Conservation (phyloP, 768 basidiomycete species). For the Auriscalpium orientale region DNA sequence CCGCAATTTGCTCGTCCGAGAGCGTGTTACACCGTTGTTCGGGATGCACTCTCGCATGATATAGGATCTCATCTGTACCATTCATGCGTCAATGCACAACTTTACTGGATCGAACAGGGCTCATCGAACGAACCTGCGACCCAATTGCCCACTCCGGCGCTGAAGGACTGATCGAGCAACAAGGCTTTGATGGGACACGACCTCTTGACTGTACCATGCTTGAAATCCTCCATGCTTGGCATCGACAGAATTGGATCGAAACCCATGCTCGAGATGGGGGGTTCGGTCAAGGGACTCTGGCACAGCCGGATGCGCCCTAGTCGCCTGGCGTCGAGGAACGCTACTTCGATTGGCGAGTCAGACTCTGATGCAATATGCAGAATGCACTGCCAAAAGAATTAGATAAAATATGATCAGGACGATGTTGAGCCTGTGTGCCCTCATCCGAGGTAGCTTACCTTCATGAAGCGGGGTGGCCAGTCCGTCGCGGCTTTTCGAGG, state of each 20-base stretch:
- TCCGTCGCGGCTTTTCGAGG: conserved; percentile 32
- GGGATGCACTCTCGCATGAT: conserved; percentile 68
- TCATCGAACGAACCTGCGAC: conserved; percentile 45
- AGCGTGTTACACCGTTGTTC: conserved; percentile 57
- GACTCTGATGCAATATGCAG: conserved; percentile 38
- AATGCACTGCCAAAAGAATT: conserved; percentile 39
- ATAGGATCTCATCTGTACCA: conserved; percentile 57
- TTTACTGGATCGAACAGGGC: neutral
- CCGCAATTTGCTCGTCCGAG: conserved; percentile 36
- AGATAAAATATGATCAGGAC: neutral
- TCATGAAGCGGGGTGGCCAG: conserved; percentile 66
- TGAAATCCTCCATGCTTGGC: conserved; percentile 50
- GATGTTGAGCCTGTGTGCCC: neutral
- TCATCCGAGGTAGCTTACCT: conserved; percentile 29
- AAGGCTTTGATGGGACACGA: conserved; percentile 65
- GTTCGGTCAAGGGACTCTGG: conserved; percentile 46
- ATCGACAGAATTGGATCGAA: conserved; percentile 73
- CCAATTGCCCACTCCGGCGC: conserved; percentile 79
- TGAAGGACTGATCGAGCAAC: conserved; percentile 74
- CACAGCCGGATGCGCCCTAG: conserved; percentile 65
- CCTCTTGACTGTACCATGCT: conserved; percentile 39
- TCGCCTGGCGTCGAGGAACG: conserved; percentile 66
- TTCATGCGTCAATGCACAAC: neutral
- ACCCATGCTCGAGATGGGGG: conserved; percentile 65
- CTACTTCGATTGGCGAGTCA: conserved; percentile 39